Evolutionary conservation across 176 grass and related monocot species (phyloP), one percentile per base, ranked within the genome.

Genomic region (Lolium perenne): DNA sequence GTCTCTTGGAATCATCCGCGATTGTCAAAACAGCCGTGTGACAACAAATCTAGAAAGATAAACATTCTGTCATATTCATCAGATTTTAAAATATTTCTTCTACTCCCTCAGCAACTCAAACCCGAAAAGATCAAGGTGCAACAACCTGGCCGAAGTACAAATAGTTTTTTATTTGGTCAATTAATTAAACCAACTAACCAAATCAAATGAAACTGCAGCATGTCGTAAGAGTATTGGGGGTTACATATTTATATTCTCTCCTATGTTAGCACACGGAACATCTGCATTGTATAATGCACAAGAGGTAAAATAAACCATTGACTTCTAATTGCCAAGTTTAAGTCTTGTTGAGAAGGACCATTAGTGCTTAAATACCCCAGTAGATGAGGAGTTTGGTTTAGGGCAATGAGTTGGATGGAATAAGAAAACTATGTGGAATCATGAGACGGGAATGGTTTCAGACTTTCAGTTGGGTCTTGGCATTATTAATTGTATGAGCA

Each of bases 31-130:
- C 63, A 74, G 64, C 47, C 15, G 14, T 6, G 15, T 29, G 47
- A 18, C 23, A 41, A 79, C 3, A 55, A 69, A 79, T 15, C 10
- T 0, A 4, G 6, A 50, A 21, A 47, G 61, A 88, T 12, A 85
- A 12, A 9, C 41, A 51, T 67, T 74, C n/a, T 80, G 82, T 80
- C 48, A 55, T 71, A 29, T 5, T 75, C 87, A 40, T 20, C 40
- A 20, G 4, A 67, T 48, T 60, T 80, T 53, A 65, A 3, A 67
- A 76, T n/a, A 12, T 13, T 0, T 3, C 38, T 59, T 67, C 23
- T 45, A 51, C 60, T 60, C 49, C 82, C 49, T 69, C 70, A 29
- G 70, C 77, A 58, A n/a, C 47, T 81, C 25, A 71, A 85, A 76
- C 49, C 35, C 45, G 5, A 50, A 85, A 20, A 35, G 62, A 26